Conservation (phyloP, 306 rosid species). For the Vachellia pachyceras region DNA sequence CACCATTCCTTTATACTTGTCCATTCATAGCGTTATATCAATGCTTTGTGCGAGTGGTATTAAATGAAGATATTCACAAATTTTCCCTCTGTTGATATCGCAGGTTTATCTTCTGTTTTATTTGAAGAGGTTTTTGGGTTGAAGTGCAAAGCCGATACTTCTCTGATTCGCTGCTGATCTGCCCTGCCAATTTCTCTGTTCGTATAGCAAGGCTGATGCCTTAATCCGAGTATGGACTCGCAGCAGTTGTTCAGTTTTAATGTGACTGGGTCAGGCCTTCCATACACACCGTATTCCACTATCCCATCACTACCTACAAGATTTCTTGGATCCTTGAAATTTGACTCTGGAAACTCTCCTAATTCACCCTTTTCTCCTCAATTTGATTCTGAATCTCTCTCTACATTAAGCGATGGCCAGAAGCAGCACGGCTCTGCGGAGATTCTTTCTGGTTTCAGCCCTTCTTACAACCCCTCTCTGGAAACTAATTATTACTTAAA, state of each 20-base stretch:
- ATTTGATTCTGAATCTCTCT: conserved; percentile 65
- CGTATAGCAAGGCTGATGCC: conserved; percentile 47
- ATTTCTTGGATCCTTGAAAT: conserved; percentile 66
- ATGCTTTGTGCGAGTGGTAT: background rate
- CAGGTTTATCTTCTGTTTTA: conserved; percentile 46
- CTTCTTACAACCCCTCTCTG: conserved; percentile 56
- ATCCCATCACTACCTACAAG: conserved; percentile 60
- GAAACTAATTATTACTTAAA: conserved; percentile 55
- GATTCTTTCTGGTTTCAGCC: conserved; percentile 62
- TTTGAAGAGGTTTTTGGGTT: conserved; percentile 16
- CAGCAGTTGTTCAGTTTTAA: conserved; percentile 62
- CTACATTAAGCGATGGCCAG: conserved; percentile 62
- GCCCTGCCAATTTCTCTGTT: conserved; percentile 12
- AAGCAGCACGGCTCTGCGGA: conserved; percentile 70
- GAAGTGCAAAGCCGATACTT: conserved; percentile 28
- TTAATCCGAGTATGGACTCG: conserved; percentile 72
- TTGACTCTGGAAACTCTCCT: conserved; percentile 70
- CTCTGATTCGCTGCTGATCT: conserved; percentile 20
- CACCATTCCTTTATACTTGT: background rate
- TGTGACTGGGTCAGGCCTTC: conserved; percentile 58
- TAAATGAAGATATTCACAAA: conserved; percentile 7
- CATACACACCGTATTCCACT: conserved; percentile 59
- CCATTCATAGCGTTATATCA: conserved; percentile 2
- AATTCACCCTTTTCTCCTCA: conserved; percentile 61
- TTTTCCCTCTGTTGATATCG: conserved; percentile 40